phyloP scores from a whole-genome alignment of 805 yeast genomes.

The Spencermartinsiella europaea region DNA sequence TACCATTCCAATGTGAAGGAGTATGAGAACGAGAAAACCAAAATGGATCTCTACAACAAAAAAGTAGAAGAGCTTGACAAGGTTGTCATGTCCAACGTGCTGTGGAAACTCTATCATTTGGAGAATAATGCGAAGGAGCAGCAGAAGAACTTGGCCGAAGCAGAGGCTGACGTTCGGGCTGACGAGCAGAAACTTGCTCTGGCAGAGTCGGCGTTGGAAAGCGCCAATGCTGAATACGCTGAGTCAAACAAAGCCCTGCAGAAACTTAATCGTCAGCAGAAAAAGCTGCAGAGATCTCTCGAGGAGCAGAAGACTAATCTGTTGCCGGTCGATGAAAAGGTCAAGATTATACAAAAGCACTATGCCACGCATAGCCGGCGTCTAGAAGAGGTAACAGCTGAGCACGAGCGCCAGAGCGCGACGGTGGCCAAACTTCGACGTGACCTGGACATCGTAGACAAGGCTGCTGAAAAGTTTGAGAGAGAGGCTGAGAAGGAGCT shows the following conservation, averaged over 20 bases:
- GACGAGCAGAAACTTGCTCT: conserved; percentile 20
- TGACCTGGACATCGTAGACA: conserved; percentile 44
- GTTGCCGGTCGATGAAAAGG: conserved; percentile 59
- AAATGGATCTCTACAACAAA: conserved; percentile 60
- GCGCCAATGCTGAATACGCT: conserved; percentile 13
- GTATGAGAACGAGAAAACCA: conserved; percentile 68
- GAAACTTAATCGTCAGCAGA: conserved; percentile 34
- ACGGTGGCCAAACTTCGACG: conserved; percentile 39
- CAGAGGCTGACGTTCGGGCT: conserved; percentile 16
- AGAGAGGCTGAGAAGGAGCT: conserved; percentile 30
- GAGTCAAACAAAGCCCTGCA: conserved; percentile 15
- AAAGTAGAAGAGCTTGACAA: conserved; percentile 40
- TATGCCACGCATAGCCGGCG: conserved; percentile 39
- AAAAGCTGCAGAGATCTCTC: conserved; percentile 37
- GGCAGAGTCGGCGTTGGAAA: conserved; percentile 12
- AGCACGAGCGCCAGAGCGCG: conserved; percentile 47
- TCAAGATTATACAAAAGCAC: conserved; percentile 44
- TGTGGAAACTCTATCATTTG: conserved; percentile 61
- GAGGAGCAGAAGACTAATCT: conserved; percentile 45
- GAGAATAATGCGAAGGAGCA: conserved; percentile 37
- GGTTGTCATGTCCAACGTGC: conserved; percentile 42
- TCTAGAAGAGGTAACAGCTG: conserved; percentile 46
- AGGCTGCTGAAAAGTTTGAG: conserved; percentile 39
- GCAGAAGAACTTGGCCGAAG: conserved; percentile 22
- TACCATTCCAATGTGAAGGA: conserved; percentile 70